These are phyloP conservation scores for Clarireedia paspali DNA, from an alignment of 2,329 filamentous ascomycete species.

Conservation along the genomic window DNA sequence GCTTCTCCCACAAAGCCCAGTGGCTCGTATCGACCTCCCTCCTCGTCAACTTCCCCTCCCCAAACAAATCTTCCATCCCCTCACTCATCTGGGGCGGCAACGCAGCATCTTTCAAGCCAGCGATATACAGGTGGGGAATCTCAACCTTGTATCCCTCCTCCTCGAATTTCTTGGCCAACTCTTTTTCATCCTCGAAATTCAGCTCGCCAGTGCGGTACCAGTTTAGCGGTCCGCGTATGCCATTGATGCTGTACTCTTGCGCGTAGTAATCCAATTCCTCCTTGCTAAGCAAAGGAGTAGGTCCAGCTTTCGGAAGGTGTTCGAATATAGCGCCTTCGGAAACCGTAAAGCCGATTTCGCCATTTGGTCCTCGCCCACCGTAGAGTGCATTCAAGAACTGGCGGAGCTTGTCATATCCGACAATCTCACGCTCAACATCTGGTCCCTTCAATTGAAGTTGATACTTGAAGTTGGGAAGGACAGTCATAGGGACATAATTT, in stretches of 20 bases:
- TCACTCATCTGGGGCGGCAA: constrained; percentile 63
- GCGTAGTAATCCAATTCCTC: constrained; percentile 75
- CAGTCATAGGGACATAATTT: constrained; percentile 44
- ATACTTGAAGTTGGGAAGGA: constrained; percentile 67
- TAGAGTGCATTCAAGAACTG: constrained; percentile 66
- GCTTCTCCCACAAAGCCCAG: constrained; percentile 75
- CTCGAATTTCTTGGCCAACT: constrained; percentile 52
- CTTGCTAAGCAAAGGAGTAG: constrained; percentile 51
- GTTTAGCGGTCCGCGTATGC: constrained; percentile 72
- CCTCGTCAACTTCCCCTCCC: constrained; percentile 40
- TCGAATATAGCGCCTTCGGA: constrained; percentile 57
- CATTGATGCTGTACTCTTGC: constrained; percentile 60
- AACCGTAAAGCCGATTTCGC: constrained; percentile 50
- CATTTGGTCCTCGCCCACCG: constrained; percentile 52
- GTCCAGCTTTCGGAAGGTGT: constrained; percentile 48
- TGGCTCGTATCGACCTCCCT: constrained; percentile 64
- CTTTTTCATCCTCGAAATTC: constrained; percentile 70
- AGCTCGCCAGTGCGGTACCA: constrained; percentile 74
- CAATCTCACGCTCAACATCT: constrained; percentile 52
- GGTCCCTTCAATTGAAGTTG: constrained; percentile 72
- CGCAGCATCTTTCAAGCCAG: constrained; percentile 62
- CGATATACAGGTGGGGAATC: constrained; percentile 66
- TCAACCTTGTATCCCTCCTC: constrained; percentile 46
- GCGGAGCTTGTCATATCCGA: constrained; percentile 53
- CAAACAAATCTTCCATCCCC: constrained; percentile 61